phyloP scores from a whole-genome alignment of 2,329 filamentous ascomycete genomes.

The Harringtonia lauricola region DNA sequence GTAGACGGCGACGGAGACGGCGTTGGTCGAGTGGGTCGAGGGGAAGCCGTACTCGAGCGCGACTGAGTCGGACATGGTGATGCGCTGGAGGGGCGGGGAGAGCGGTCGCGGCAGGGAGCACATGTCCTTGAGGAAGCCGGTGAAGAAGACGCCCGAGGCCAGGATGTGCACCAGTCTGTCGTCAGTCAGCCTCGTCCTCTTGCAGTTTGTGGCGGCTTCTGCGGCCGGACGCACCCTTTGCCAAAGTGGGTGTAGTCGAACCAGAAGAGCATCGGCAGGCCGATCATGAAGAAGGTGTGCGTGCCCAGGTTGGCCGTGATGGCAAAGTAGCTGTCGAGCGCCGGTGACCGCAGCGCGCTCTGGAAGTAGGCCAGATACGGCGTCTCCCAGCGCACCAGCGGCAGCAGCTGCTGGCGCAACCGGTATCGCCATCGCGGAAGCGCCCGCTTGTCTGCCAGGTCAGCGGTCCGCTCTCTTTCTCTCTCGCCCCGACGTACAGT shows the following conservation, averaged over 20 bases:
- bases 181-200: neutral
- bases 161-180: constrained; percentile 61
- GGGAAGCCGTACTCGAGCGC: constrained; percentile 96
- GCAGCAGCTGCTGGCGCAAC: constrained; percentile 70
- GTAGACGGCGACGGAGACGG: constrained; percentile 80
- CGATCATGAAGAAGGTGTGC: constrained; percentile 98
- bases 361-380: constrained; percentile 86
- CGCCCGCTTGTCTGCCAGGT: constrained; percentile 58
- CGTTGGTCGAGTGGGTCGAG: constrained; percentile 94
- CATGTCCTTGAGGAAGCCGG: constrained; percentile 89
- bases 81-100: constrained; percentile 82
- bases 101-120: constrained; percentile 84
- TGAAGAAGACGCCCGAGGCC: constrained; percentile 72
- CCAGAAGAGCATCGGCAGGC: constrained; percentile 92
- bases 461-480: neutral
- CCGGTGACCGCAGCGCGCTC: constrained; percentile 64
- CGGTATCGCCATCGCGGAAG: constrained; percentile 84
- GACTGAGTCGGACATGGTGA: constrained; percentile 94
- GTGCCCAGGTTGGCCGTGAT: constrained; percentile 93
- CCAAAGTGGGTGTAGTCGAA: constrained; percentile 78
- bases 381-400: constrained; percentile 87
- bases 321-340: constrained; percentile 92
- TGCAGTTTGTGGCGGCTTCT: neutral
- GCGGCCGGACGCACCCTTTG: constrained; percentile 59
- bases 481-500: constrained; percentile 41